Percentiles rank a stretch among this genome's conserved stretches.
These are phyloP conservation scores for Boletus tylopilopsis DNA, from an alignment of 768 basidiomycete genomes.

Conservation along the genomic window DNA sequence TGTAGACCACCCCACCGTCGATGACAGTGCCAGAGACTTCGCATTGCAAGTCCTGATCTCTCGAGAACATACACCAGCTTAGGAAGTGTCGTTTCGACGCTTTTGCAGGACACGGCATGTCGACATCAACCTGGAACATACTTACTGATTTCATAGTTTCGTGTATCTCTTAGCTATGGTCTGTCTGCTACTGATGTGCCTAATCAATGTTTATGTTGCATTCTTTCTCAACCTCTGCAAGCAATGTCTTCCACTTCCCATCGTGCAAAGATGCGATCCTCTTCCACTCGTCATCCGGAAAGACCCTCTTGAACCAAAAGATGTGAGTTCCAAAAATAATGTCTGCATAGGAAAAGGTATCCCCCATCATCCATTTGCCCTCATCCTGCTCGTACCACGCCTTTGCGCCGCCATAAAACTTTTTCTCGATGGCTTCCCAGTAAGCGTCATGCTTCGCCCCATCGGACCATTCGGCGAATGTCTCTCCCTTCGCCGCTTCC, in stretches of 20 bases:
- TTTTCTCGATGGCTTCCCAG: slow-evolving; percentile 22
- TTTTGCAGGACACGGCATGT: slow-evolving; percentile 56
- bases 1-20: slow-evolving; percentile 49
- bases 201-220: slow-evolving; percentile 12
- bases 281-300: slow-evolving; percentile 24
- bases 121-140: slow-evolving; percentile 56
- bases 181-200: background rate
- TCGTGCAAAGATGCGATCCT: slow-evolving; percentile 22
- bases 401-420: slow-evolving; percentile 4
- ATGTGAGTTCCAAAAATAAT: slow-evolving; percentile 19
- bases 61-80: slow-evolving; percentile 52
- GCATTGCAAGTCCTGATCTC: slow-evolving; percentile 48
- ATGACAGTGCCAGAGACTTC: slow-evolving; percentile 63
- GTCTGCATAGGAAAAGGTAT: slow-evolving; percentile 30
- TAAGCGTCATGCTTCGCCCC: slow-evolving; percentile 32
- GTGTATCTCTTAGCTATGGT: background rate
- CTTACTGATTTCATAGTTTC: background rate
- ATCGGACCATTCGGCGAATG: slow-evolving; percentile 37
- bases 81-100: slow-evolving; percentile 63
- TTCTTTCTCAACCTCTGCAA: slow-evolving; percentile 25
- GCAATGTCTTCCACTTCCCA: slow-evolving; percentile 24
- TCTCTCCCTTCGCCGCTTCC: slow-evolving; percentile 29
- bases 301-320: slow-evolving; percentile 19
- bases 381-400: slow-evolving; percentile 19
- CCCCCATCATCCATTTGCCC: slow-evolving; percentile 31